Evolutionary conservation across 305 asterid species (phyloP).

Genomic region (Solanum hybrid): DNA sequence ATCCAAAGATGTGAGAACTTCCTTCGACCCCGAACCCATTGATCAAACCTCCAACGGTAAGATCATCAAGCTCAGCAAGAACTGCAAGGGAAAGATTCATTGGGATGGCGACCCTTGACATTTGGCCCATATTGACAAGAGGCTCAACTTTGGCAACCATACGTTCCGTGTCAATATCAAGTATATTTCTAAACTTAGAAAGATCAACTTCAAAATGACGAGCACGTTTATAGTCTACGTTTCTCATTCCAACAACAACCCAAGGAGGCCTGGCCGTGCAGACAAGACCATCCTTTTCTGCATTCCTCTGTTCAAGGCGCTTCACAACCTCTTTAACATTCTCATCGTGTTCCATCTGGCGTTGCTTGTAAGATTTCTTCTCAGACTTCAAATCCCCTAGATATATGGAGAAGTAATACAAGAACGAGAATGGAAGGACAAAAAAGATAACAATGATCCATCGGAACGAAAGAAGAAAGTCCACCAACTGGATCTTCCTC

Average conservation of each 20-base stretch:
- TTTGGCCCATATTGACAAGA: constrained; percentile 90
- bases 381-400: constrained; percentile 75
- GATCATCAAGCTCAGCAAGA: constrained; percentile 92
- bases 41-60: constrained; percentile 90
- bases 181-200: constrained; percentile 73
- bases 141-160: constrained; percentile 90
- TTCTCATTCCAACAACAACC: constrained; percentile 96
- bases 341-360: constrained; percentile 77
- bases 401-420: constrained; percentile 59
- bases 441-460: constrained; percentile 84
- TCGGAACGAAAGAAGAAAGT: constrained; percentile 71
- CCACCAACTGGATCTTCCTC: constrained; percentile 85
- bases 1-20: constrained; percentile 82
- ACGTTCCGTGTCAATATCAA: constrained; percentile 61
- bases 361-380: constrained; percentile 61
- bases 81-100: constrained; percentile 89
- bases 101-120: constrained; percentile 72
- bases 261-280: constrained; percentile 95
- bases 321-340: constrained; percentile 69
- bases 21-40: constrained; percentile 97
- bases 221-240: constrained; percentile 87
- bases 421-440: constrained; percentile 77
- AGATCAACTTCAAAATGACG: constrained; percentile 94
- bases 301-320: constrained; percentile 74
- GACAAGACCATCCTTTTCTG: constrained; percentile 77